Conservation (phyloP, 176 grass and related monocot species). For the Poa pratensis region DNA sequence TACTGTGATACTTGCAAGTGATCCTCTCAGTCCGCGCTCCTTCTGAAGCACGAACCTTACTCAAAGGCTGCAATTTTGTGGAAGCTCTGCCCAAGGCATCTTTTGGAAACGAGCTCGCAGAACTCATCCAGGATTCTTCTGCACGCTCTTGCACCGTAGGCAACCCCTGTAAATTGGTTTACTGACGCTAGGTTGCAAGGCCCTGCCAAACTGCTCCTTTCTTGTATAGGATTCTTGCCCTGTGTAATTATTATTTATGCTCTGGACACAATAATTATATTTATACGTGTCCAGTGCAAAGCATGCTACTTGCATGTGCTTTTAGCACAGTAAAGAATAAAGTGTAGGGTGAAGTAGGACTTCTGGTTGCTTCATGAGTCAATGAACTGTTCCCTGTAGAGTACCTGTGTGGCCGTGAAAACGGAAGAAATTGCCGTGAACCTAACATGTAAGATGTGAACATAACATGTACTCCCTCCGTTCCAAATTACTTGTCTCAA, state of each 20-base stretch:
- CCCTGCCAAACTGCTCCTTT: conserved; percentile 35
- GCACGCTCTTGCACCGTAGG: conserved; percentile 42
- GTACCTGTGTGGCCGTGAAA: background rate
- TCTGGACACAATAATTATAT: conserved; percentile 35
- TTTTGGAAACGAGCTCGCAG: conserved; percentile 41
- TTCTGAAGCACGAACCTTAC: conserved; percentile 39
- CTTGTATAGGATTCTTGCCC: conserved; percentile 52
- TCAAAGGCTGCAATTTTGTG: conserved; percentile 42
- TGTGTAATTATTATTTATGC: conserved; percentile 57
- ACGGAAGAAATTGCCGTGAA: background rate
- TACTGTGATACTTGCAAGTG: conserved; percentile 6
- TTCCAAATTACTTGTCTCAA: too few relatives aligned
- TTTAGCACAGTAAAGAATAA: conserved; percentile 40
- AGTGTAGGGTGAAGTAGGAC: conserved; percentile 23
- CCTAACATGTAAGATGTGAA: background rate
- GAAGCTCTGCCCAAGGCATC: conserved; percentile 45
- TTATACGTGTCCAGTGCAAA: conserved; percentile 33
- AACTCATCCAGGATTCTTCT: conserved; percentile 32
- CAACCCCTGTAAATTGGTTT: conserved; percentile 62
- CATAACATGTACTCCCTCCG: too few relatives aligned
- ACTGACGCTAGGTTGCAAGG: conserved; percentile 50
- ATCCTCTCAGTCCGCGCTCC: conserved; percentile 17
- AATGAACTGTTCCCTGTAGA: background rate
- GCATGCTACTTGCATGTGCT: conserved; percentile 37
- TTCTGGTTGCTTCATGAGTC: background rate